phyloP scores from a whole-genome alignment of 1,284 basidiomycete species.

The Sporisorium graminicola region DNA sequence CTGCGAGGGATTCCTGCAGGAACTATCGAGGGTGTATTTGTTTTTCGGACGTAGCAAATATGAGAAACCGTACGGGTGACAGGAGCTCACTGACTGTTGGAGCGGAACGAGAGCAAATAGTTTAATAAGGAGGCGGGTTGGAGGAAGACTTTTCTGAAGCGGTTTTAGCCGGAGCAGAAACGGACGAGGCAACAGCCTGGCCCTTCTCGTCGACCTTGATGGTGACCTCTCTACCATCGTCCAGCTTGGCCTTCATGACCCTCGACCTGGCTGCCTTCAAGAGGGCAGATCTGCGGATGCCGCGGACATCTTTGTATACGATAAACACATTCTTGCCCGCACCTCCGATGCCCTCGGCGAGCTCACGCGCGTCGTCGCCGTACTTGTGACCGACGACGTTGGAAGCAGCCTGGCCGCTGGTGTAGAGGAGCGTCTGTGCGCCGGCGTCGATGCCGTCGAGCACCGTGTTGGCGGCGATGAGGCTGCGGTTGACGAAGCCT shows the following conservation, averaged over 20 bases:
- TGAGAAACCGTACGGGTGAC: too few species aligned
- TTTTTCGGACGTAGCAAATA: too few species aligned
- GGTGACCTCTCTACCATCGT: conserved; percentile 39
- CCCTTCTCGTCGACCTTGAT: conserved; percentile 45
- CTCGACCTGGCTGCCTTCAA: conserved; percentile 64
- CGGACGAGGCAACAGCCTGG: conserved; percentile 25
- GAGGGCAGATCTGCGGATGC: conserved; percentile 62
- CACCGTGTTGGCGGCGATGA: conserved; percentile 67
- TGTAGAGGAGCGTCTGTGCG: conserved; percentile 57
- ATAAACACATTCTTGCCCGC: conserved; percentile 63
- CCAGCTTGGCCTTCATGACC: conserved; percentile 36
- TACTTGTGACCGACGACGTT: conserved; percentile 68
- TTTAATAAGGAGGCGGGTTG: conserved; percentile 30
- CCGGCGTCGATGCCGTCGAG: conserved; percentile 68
- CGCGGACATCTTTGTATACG: conserved; percentile 67
- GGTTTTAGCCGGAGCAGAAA: conserved; percentile 7
- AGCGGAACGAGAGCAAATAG: too few species aligned
- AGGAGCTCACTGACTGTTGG: too few species aligned
- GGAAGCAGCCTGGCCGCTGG: conserved; percentile 61
- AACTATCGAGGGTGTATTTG: background rate
- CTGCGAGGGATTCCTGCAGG: background rate
- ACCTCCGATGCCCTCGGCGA: conserved; percentile 59
- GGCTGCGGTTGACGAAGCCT: conserved; percentile 65
- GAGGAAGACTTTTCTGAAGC: conserved; percentile 28
- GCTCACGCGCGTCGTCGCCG: conserved; percentile 65